A percentile compares a stretch with the other conserved stretches of the same genome.
phyloP scores from a whole-genome alignment of 768 basidiomycete genomes.

The Dentipellis fragilis region DNA sequence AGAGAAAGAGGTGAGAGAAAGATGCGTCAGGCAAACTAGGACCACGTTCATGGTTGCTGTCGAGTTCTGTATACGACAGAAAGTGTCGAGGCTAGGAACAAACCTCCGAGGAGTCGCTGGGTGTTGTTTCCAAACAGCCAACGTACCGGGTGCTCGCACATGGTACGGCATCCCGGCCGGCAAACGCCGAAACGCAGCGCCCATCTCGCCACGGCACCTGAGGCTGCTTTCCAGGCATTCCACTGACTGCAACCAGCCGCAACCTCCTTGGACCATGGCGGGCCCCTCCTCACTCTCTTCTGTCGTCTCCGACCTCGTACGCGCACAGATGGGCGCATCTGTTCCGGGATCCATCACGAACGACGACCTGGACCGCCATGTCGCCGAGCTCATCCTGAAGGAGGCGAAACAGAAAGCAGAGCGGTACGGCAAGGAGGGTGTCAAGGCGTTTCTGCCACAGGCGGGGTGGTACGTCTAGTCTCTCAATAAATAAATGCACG shows the following conservation, averaged over 20 bases:
- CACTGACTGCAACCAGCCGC: neutral
- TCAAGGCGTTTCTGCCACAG: constrained; percentile 65
- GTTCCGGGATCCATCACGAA: constrained; percentile 52
- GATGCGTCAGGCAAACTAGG: no score
- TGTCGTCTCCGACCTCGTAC: constrained; percentile 74
- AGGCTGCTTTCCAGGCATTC: neutral
- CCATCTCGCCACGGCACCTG: neutral
- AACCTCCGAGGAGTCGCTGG: no score
- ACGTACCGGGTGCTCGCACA: no score
- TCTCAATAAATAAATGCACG: neutral
- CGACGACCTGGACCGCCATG: constrained; percentile 83
- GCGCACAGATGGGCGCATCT: constrained; percentile 68
- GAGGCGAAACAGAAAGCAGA: constrained; percentile 92
- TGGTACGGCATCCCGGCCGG: neutral
- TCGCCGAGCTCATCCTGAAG: constrained; percentile 82
- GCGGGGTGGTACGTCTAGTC: constrained; percentile 23
- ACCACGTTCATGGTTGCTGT: no score
- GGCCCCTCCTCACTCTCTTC: constrained; percentile 55
- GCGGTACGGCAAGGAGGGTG: constrained; percentile 64
- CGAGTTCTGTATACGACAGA: no score
- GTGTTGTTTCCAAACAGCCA: no score
- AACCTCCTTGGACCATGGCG: constrained; percentile 22
- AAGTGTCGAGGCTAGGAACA: no score
- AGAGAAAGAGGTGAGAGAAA: no score
- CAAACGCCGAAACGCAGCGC: neutral